These are phyloP conservation scores for Leersia perrieri DNA, from an alignment of 176 grass and related monocot species.

Conservation along the genomic window DNA sequence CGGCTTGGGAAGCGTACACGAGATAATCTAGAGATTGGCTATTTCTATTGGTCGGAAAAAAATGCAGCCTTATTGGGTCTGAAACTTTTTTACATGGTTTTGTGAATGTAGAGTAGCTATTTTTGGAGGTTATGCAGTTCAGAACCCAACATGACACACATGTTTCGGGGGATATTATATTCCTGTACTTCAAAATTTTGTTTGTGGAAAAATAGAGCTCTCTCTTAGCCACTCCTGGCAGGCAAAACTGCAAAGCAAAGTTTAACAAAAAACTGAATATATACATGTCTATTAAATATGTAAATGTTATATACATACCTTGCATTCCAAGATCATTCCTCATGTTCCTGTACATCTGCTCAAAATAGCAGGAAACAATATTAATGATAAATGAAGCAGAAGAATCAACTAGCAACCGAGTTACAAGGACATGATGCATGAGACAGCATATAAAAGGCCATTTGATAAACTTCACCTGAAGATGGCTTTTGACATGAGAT, in stretches of 20 bases:
- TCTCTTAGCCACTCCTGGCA: background rate
- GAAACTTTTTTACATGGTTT: background rate
- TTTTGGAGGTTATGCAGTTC: background rate
- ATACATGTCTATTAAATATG: background rate
- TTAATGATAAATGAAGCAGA: background rate
- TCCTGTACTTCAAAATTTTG: background rate
- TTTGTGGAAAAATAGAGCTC: background rate
- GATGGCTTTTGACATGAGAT: constrained; percentile 95
- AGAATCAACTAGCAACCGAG: background rate
- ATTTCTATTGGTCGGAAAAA: no score
- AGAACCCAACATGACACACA: background rate
- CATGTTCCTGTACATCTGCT: constrained; percentile 97
- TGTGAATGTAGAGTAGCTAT: background rate
- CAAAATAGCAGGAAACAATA: background rate
- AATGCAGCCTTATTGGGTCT: no score
- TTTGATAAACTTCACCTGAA: constrained; percentile 53
- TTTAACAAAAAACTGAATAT: background rate
- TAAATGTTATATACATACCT: constrained; percentile 44
- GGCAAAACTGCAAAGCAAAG: background rate
- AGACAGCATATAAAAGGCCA: background rate
- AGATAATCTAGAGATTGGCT: no score
- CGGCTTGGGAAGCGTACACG: no score
- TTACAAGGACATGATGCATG: background rate
- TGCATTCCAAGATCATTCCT: constrained; percentile 68
- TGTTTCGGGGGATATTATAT: background rate